phyloP scores from a whole-genome alignment of 2,329 filamentous ascomycete species.

The Fusarium tjaetaba region DNA sequence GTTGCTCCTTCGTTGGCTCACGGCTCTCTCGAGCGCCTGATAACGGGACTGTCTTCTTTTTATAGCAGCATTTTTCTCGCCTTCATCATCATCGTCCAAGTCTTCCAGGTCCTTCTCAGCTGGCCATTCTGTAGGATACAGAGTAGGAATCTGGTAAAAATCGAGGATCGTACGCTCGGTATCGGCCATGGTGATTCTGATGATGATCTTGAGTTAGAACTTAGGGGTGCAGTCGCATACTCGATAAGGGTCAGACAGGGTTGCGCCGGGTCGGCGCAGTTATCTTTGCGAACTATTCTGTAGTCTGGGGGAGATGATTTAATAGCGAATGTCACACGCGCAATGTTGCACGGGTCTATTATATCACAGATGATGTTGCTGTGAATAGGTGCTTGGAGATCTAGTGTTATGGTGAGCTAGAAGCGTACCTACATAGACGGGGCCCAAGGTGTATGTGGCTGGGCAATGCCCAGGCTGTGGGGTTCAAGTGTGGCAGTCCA shows the following conservation, averaged over 20 bases:
- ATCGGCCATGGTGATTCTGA: conserved; percentile 66
- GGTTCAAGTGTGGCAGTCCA: neutral
- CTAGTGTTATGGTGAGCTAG: conserved; percentile 19
- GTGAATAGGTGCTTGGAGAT: conserved; percentile 6
- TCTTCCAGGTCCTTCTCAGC: conserved; percentile 77
- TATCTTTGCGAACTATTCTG: neutral
- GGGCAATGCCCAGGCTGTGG: neutral
- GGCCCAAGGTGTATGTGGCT: neutral
- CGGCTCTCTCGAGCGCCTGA: conserved; percentile 81
- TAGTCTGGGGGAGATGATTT: neutral
- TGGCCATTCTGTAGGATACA: conserved; percentile 88
- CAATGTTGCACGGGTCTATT: neutral
- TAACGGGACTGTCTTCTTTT: conserved; percentile 79
- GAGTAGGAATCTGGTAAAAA: conserved; percentile 85
- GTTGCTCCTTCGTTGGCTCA: conserved; percentile 73
- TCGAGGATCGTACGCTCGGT: conserved; percentile 82
- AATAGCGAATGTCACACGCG: neutral
- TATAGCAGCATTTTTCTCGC: conserved; percentile 59
- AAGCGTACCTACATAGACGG: neutral
- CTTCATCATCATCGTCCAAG: conserved; percentile 67
- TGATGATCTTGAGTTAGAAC: conserved; percentile 23
- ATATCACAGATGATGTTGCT: neutral
- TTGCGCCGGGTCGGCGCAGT: conserved; percentile 10
- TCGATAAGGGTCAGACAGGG: conserved; percentile 6
- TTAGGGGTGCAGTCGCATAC: conserved; percentile 32